phyloP scores from a whole-genome alignment of 306 rosid genomes.

The Prunus kanzakura region DNA sequence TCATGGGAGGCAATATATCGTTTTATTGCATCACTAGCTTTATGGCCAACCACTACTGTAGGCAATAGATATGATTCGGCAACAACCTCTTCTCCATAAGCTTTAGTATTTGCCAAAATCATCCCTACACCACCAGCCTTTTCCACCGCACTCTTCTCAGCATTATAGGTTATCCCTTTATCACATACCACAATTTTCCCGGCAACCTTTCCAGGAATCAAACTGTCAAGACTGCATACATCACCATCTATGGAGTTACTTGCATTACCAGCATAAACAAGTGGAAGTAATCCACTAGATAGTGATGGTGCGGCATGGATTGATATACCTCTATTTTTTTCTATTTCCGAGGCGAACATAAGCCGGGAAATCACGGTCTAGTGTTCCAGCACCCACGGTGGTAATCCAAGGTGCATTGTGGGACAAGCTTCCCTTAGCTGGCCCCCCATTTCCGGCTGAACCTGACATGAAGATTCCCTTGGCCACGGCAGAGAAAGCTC shows the following conservation, averaged over 20 bases:
- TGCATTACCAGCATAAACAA: conserved; percentile 48
- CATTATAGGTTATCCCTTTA: conserved; percentile 41
- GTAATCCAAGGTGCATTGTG: conserved; percentile 67
- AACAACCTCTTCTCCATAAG: conserved; percentile 54
- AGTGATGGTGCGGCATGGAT: conserved; percentile 45
- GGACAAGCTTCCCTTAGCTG: conserved; percentile 18
- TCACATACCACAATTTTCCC: conserved; percentile 77
- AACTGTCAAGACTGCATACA: conserved; percentile 33
- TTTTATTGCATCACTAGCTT: conserved; percentile 44
- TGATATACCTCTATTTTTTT: conserved; percentile 43
- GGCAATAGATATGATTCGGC: conserved; percentile 59
- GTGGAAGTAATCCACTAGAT: conserved; percentile 34
- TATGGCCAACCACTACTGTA: conserved; percentile 48
- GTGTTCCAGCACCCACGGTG: conserved; percentile 72
- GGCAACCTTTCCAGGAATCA: conserved; percentile 40
- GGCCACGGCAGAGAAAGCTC: conserved; percentile 58
- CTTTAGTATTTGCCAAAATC: conserved; percentile 50
- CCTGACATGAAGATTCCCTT: conserved; percentile 59
- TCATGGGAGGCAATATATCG: conserved; percentile 34
- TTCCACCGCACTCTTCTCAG: conserved; percentile 43
- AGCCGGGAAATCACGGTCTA: conserved; percentile 76
- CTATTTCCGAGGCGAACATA: conserved; percentile 55
- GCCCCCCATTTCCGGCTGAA: conserved; percentile 76
- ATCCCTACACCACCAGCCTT: conserved; percentile 69
- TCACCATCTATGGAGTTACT: conserved; percentile 22